Conservation (phyloP, 2,329 filamentous ascomycete genomes). For the Colletotrichum sp. region DNA sequence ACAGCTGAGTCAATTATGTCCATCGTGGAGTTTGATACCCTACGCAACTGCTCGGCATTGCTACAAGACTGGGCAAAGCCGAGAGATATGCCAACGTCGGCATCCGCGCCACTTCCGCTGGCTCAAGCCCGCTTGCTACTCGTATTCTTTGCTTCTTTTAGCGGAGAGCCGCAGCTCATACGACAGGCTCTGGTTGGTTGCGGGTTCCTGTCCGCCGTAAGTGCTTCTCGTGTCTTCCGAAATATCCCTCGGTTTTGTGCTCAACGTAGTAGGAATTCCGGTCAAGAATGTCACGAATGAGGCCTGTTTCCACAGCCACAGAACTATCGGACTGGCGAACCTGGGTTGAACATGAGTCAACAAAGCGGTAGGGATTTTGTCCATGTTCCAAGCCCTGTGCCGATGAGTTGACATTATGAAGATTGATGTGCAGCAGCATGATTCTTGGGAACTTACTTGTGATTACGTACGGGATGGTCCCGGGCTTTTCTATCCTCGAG, state of each 20-base stretch:
- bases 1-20: neutral
- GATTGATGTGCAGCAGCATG: neutral
- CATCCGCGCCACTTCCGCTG: neutral
- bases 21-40: neutral
- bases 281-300: neutral
- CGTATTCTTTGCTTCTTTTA: neutral
- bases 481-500: neutral
- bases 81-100: neutral
- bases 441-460: neutral
- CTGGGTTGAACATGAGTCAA: neutral
- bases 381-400: neutral
- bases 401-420: neutral
- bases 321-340: neutral
- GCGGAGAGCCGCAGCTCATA: neutral
- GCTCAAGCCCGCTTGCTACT: neutral
- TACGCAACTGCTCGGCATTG: neutral
- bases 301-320: neutral
- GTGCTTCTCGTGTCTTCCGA: neutral
- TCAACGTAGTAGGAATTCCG: neutral
- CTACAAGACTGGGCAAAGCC: neutral
- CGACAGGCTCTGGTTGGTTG: neutral
- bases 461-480: neutral
- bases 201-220: neutral
- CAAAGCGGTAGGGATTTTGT: neutral
- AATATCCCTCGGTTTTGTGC: accelerated